phyloP scores from a whole-genome alignment of 1,139 yeast genomes.

The Geotrichum klebahnii region DNA sequence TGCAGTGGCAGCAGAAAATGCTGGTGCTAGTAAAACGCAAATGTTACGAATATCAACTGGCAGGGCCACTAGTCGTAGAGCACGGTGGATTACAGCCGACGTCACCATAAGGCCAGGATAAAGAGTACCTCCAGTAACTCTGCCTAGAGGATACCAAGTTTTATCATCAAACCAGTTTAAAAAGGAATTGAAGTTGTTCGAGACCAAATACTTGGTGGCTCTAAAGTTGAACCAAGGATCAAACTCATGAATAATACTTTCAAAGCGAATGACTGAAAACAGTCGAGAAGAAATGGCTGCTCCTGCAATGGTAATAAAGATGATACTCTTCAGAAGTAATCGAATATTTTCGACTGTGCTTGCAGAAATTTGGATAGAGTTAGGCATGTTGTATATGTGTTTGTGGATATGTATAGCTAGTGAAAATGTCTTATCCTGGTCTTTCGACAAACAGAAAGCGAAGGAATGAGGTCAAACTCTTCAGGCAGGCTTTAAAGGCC shows the following conservation, averaged over 20 bases:
- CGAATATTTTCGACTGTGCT: slow-evolving; percentile 26
- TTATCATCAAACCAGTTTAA: slow-evolving; percentile 98
- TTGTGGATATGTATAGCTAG: too few species aligned
- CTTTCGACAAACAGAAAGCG: neutral
- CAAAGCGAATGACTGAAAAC: slow-evolving; percentile 60
- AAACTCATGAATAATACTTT: slow-evolving; percentile 94
- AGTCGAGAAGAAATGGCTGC: slow-evolving; percentile 90
- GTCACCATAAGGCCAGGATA: slow-evolving; percentile 99
- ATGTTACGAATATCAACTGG: slow-evolving; percentile 94
- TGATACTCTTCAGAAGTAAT: slow-evolving; percentile 56
- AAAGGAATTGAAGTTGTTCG: slow-evolving; percentile 81
- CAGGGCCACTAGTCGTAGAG: slow-evolving; percentile 58
- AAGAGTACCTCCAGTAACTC: slow-evolving; percentile 98
- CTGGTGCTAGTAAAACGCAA: slow-evolving; percentile 97
- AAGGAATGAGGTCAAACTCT: too few species aligned
- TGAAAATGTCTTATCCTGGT: too few species aligned
- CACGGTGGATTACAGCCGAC: slow-evolving; percentile 80
- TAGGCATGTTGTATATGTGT: slow-evolving; percentile 15
- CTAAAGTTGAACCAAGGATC: slow-evolving; percentile 99
- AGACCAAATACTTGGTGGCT: slow-evolving; percentile 85
- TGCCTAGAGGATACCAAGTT: slow-evolving; percentile 98
- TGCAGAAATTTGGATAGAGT: slow-evolving; percentile 15
- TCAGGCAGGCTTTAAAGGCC: slow-evolving; percentile 1
- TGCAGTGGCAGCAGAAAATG: slow-evolving; percentile 90
- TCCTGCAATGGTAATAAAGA: slow-evolving; percentile 69